Percentiles rank a stretch among this genome's conserved stretches.
phyloP scores from a whole-genome alignment of 2,329 filamentous ascomycete species.

The Sporothrix sp. region DNA sequence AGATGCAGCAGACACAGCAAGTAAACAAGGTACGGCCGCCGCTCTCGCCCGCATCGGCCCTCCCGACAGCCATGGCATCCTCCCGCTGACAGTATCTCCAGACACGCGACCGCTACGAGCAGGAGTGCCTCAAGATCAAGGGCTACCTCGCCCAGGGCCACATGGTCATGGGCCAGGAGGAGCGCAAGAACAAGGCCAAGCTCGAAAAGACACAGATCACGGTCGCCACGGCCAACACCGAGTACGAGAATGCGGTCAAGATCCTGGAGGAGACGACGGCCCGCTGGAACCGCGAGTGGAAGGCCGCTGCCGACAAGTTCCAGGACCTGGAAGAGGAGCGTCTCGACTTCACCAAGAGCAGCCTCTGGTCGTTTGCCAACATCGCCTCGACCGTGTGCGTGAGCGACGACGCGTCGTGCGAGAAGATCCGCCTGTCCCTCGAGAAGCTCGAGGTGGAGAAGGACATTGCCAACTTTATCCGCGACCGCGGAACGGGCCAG shows the following conservation, averaged over 20 bases:
- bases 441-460: conserved; percentile 93
- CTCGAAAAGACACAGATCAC: conserved; percentile 98
- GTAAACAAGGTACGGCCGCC: conserved; percentile 79
- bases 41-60: too few relatives aligned
- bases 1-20: conserved; percentile 78
- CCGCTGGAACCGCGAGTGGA: conserved; percentile 98
- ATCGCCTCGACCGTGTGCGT: conserved; percentile 96
- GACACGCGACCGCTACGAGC: conserved; percentile 89
- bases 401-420: conserved; percentile 91
- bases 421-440: conserved; percentile 86
- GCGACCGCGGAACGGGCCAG: conserved; percentile 79
- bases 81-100: too few relatives aligned
- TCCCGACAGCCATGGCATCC: not conserved
- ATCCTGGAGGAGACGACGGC: conserved; percentile 88
- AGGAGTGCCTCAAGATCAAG: conserved; percentile 97
- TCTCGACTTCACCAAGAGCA: conserved; percentile 94
- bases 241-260: conserved; percentile 91
- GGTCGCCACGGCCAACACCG: conserved; percentile 77
- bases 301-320: conserved; percentile 95
- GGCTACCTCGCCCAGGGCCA: conserved; percentile 96
- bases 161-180: conserved; percentile 99
- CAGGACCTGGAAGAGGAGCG: conserved; percentile 97
- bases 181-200: conserved; percentile 97
- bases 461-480: conserved; percentile 84
- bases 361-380: conserved; percentile 95